These are phyloP conservation scores for Mikania micrantha DNA, from an alignment of 129 eudicot species.

Conservation along the genomic window DNA sequence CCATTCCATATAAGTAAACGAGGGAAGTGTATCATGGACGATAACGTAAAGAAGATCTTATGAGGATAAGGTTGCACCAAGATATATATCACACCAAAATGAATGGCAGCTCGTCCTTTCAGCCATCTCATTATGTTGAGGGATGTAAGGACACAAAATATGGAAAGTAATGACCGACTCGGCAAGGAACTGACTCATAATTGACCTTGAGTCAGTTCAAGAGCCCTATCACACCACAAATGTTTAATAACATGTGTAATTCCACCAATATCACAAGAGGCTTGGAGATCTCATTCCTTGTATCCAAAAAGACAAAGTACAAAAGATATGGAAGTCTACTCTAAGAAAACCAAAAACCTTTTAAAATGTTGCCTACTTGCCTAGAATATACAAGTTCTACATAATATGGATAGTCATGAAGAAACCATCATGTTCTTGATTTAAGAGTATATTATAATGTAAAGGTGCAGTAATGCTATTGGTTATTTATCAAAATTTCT, in stretches of 20 bases:
- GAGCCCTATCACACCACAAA: not conserved
- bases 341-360: conserved; percentile 45
- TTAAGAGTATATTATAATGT: not conserved
- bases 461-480: not conserved
- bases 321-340: conserved; percentile 35
- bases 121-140: not conserved
- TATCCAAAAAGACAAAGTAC: conserved; percentile 31
- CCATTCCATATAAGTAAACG: no score
- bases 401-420: not conserved
- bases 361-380: conserved; percentile 53
- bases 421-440: not conserved
- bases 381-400: conserved; percentile 29
- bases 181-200: not conserved
- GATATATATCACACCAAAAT: not conserved
- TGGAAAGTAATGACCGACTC: not conserved
- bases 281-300: conserved; percentile 34
- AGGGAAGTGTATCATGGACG: not conserved
- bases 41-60: not conserved
- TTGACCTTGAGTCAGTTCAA: not conserved
- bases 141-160: not conserved
- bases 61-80: not conserved
- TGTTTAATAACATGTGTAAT: not conserved
- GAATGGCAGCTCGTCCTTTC: not conserved
- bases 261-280: conserved; percentile 32
- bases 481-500: not conserved